A percentile compares a stretch with the other conserved stretches of the same genome.
phyloP scores from a whole-genome alignment of 257 asterid species.

The Phtheirospermum japonicum region DNA sequence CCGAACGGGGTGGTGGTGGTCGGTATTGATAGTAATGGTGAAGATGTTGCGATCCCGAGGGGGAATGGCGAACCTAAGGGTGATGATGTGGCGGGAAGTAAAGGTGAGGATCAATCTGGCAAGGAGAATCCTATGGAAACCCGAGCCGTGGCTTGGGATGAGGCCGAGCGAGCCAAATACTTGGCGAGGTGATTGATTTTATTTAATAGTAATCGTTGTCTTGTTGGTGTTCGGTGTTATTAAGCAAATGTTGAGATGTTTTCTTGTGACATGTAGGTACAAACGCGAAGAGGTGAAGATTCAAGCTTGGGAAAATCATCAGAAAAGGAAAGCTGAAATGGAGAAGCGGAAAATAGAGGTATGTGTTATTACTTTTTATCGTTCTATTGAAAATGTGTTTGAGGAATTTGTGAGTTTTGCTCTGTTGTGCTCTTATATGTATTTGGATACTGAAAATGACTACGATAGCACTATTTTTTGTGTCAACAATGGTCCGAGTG shows the following conservation, averaged over 20 bases:
- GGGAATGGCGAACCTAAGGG: background rate
- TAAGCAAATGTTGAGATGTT: background rate
- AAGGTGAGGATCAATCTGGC: conserved; percentile 25
- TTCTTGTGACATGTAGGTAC: conserved; percentile 48
- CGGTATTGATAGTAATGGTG: background rate
- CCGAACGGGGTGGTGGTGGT: conserved; percentile 25
- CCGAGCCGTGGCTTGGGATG: conserved; percentile 90
- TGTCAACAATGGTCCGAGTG: too few species aligned
- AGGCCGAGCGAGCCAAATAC: conserved; percentile 88
- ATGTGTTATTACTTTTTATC: background rate
- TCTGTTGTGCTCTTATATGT: too few species aligned
- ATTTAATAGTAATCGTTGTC: background rate
- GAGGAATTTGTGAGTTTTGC: background rate
- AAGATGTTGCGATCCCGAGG: too few species aligned
- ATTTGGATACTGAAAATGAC: too few species aligned
- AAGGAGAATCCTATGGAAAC: conserved; percentile 61
- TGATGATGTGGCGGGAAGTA: conserved; percentile 21
- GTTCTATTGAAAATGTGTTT: background rate
- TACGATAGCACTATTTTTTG: too few species aligned
- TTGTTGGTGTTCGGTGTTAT: background rate
- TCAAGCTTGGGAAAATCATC: conserved; percentile 94
- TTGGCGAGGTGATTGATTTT: conserved; percentile 60
- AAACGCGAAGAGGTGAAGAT: conserved; percentile 91
- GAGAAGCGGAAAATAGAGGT: conserved; percentile 84
- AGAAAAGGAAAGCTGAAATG: conserved; percentile 89